Conservation (phyloP, 2,329 filamentous ascomycete species). For the Rhynchosporium agropyri region DNA sequence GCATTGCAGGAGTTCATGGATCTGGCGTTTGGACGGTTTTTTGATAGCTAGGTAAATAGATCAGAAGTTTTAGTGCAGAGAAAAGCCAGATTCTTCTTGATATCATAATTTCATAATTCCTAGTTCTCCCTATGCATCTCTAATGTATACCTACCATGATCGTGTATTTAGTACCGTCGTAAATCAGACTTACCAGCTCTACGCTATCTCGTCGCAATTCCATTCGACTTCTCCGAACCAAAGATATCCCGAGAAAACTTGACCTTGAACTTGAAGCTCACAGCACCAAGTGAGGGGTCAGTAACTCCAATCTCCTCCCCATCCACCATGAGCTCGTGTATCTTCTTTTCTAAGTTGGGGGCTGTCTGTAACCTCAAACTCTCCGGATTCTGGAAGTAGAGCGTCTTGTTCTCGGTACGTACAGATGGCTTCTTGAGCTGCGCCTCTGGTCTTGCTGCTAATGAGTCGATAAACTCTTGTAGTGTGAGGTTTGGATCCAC, state of each 20-base stretch:
- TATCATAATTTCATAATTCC: constrained; percentile 20
- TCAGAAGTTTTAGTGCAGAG: constrained; percentile 21
- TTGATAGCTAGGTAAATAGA: constrained; percentile 27
- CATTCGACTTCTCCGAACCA: constrained; percentile 14
- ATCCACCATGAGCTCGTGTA: constrained; percentile 74
- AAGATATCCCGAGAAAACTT: constrained; percentile 34
- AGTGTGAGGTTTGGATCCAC: constrained; percentile 74
- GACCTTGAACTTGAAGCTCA: constrained; percentile 42
- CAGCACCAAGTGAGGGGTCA: constrained; percentile 76
- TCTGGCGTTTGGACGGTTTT: constrained; percentile 37
- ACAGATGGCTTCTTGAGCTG: constrained; percentile 94
- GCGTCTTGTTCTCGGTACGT: constrained; percentile 75
- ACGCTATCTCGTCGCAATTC: neutral
- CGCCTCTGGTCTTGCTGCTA: constrained; percentile 81
- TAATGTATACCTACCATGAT: constrained; percentile 2
- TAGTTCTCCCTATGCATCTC: neutral
- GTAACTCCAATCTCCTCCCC: constrained; percentile 91
- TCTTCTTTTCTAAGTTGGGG: constrained; percentile 76
- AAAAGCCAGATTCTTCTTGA: constrained; percentile 26
- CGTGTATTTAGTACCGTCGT: constrained; percentile 1
- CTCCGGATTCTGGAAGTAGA: constrained; percentile 87
- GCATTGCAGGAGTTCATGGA: constrained; percentile 41
- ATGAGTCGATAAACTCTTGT: constrained; percentile 80
- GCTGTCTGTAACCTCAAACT: constrained; percentile 83
- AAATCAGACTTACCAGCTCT: neutral